phyloP scores from a whole-genome alignment of 257 asterid species.

The Ophiorrhiza pumila region DNA sequence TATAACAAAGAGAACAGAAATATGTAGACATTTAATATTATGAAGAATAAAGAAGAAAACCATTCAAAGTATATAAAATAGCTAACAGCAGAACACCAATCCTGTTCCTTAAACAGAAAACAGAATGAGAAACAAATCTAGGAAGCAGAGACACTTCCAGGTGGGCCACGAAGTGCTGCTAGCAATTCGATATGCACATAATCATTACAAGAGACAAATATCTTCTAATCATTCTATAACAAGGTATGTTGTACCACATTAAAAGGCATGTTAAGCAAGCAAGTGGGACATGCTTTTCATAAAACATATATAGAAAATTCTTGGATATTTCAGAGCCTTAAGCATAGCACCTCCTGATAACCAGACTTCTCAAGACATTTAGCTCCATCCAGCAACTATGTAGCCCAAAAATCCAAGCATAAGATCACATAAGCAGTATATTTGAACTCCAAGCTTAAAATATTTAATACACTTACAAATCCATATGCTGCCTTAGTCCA shows the following conservation, averaged over 20 bases:
- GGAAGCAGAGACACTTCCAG: too few species aligned
- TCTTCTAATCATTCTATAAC: neutral
- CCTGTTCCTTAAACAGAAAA: neutral
- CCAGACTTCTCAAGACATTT: neutral
- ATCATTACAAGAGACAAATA: neutral
- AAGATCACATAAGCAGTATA: neutral
- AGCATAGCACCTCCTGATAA: neutral
- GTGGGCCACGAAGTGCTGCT: too few species aligned
- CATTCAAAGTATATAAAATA: neutral
- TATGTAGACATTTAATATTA: neutral
- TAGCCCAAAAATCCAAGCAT: neutral
- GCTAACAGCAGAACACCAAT: neutral
- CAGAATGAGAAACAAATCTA: neutral
- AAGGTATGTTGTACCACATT: neutral
- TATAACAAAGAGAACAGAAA: neutral
- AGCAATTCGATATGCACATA: neutral
- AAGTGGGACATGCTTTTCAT: neutral
- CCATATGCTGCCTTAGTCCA: neutral
- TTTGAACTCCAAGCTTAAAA: too few species aligned
- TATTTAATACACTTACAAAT: neutral
- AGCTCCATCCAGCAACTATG: neutral
- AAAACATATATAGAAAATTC: neutral
- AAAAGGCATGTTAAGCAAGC: neutral
- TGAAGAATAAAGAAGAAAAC: neutral
- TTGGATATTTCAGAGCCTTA: neutral